These are phyloP conservation scores for Emericellopsis terricola DNA, from an alignment of 495 filamentous ascomycete genomes.

Conservation along the genomic window DNA sequence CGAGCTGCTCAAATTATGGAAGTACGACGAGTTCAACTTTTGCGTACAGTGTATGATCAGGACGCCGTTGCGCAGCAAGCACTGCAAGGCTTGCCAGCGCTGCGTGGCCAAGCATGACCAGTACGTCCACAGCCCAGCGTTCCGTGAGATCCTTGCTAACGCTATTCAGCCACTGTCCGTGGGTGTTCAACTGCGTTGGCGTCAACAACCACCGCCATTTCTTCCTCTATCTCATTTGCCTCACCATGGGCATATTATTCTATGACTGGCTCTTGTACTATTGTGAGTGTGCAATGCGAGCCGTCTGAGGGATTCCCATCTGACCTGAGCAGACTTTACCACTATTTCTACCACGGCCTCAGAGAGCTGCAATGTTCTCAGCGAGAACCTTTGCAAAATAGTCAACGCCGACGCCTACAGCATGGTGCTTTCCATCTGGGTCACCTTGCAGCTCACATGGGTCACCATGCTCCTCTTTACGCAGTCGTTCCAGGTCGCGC, in stretches of 20 bases:
- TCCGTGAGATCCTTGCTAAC: slow-evolving; percentile 19
- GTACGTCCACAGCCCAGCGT: slow-evolving; percentile 32
- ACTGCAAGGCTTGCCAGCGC: slow-evolving; percentile 76
- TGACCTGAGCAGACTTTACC: slow-evolving; percentile 18
- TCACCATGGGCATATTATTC: slow-evolving; percentile 56
- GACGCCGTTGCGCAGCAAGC: slow-evolving; percentile 82
- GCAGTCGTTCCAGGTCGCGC: slow-evolving; percentile 75
- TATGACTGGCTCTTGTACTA: slow-evolving; percentile 31
- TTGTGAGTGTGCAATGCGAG: slow-evolving; percentile 16
- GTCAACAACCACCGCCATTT: slow-evolving; percentile 93
- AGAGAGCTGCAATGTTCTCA: slow-evolving; percentile 55
- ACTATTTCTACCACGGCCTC: slow-evolving; percentile 11
- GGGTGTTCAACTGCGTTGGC: slow-evolving; percentile 92
- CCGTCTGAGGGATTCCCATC: too few species aligned
- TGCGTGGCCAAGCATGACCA: slow-evolving; percentile 96
- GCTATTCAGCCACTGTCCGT: slow-evolving; percentile 94
- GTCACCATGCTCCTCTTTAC: slow-evolving; percentile 89
- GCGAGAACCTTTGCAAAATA: slow-evolving; percentile 49
- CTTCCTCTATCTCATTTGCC: slow-evolving; percentile 63
- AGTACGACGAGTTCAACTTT: slow-evolving; percentile 87
- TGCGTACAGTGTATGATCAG: slow-evolving; percentile 88
- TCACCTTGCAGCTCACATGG: slow-evolving; percentile 71
- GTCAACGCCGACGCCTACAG: slow-evolving; percentile 72
- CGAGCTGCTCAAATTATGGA: slow-evolving; percentile 63
- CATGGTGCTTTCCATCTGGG: slow-evolving; percentile 60